These are phyloP conservation scores for Cadophora sp. DNA, from an alignment of 2,329 filamentous ascomycete species.

Conservation along the genomic window DNA sequence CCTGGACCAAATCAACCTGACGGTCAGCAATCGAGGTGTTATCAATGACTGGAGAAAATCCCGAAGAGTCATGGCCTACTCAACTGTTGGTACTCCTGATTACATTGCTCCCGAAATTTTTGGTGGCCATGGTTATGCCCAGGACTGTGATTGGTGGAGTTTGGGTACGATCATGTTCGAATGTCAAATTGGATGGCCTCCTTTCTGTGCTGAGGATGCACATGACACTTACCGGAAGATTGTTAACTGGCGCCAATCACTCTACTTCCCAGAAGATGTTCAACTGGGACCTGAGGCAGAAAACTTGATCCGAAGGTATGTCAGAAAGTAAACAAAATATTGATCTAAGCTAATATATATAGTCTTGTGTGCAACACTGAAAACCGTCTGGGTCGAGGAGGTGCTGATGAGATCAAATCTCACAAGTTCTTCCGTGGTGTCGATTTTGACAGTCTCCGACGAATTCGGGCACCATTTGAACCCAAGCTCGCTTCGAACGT, in stretches of 20 bases:
- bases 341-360: slow-evolving; percentile 39
- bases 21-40: slow-evolving; percentile 94
- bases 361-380: slow-evolving; percentile 95
- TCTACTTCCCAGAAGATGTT: slow-evolving; percentile 97
- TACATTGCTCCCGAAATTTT: slow-evolving; percentile 99
- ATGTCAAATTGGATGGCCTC: slow-evolving; percentile 97
- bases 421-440: slow-evolving; percentile 98
- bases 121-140: slow-evolving; percentile 93
- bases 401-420: slow-evolving; percentile 89
- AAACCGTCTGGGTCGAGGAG: slow-evolving; percentile 85
- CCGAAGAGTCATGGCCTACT: slow-evolving; percentile 94
- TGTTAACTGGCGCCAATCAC: slow-evolving; percentile 93
- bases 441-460: slow-evolving; percentile 89
- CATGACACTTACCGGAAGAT: slow-evolving; percentile 99
- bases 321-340: slow-evolving; percentile 24
- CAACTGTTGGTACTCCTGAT: slow-evolving; percentile 95
- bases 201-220: slow-evolving; percentile 97
- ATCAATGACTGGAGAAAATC: slow-evolving; percentile 99
- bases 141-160: slow-evolving; percentile 99
- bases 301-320: slow-evolving; percentile 88
- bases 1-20: slow-evolving; percentile 97
- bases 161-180: slow-evolving; percentile 99
- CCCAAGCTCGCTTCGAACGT: slow-evolving; percentile 91
- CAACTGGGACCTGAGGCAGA: slow-evolving; percentile 88
- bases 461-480: slow-evolving; percentile 95